Evolutionary conservation across 306 rosid species (phyloP).

Genomic region (Comarum palustre): DNA sequence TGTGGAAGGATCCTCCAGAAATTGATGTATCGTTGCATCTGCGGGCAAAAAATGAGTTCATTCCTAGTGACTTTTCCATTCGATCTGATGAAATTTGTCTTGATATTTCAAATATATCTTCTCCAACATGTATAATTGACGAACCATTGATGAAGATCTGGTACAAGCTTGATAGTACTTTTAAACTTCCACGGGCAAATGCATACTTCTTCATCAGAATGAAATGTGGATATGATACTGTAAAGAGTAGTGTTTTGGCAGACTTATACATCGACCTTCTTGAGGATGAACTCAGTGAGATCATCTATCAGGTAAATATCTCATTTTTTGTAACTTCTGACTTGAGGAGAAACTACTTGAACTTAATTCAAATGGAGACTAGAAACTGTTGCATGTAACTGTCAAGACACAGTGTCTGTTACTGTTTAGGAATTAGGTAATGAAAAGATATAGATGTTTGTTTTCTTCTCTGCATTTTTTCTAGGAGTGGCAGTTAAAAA

Average conservation of each 20-base stretch:
- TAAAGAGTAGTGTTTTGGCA: constrained; percentile 56
- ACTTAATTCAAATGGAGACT: neutral
- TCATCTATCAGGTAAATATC: constrained; percentile 72
- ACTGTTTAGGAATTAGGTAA: neutral
- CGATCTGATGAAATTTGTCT: constrained; percentile 33
- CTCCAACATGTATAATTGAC: constrained; percentile 73
- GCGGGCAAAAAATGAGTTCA: constrained; percentile 83
- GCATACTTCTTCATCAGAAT: constrained; percentile 77
- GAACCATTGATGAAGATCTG: constrained; percentile 83
- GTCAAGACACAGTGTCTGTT: neutral
- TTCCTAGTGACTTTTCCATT: constrained; percentile 84
- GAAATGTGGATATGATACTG: constrained; percentile 70
- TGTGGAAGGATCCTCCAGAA: constrained; percentile 79
- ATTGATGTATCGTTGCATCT: constrained; percentile 71
- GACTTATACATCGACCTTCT: constrained; percentile 82
- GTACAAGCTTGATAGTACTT: constrained; percentile 76
- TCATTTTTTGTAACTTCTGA: constrained; percentile 22
- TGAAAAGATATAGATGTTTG: neutral
- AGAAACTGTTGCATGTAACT: neutral
- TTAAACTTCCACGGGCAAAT: constrained; percentile 87
- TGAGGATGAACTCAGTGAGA: constrained; percentile 80
- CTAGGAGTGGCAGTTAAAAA: neutral
- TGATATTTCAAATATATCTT: constrained; percentile 38
- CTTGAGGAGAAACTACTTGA: neutral
- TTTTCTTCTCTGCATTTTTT: neutral